These are phyloP conservation scores for Calonectria pseudoreteaudii DNA, from an alignment of 2,329 filamentous ascomycete species.

Conservation along the genomic window DNA sequence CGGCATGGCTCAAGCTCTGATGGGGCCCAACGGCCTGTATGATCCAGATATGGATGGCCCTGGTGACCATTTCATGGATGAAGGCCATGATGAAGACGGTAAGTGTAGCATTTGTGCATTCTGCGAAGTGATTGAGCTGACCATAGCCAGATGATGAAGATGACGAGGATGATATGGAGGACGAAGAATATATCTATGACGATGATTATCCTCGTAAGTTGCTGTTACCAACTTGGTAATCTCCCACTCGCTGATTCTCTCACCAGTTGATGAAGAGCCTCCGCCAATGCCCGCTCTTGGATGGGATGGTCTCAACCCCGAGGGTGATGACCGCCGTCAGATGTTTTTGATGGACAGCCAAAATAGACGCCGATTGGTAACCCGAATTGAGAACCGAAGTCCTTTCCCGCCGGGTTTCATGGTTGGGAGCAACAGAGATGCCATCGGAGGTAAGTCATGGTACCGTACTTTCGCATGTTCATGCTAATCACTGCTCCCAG, in stretches of 20 bases:
- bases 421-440: conserved; percentile 66
- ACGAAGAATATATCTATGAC: conserved; percentile 73
- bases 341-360: conserved; percentile 65
- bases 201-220: conserved; percentile 68
- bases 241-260: background rate
- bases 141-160: conserved; percentile 59
- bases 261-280: conserved; percentile 53
- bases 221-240: background rate
- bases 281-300: conserved; percentile 63
- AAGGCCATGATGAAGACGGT: conserved; percentile 72
- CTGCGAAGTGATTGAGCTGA: conserved; percentile 3
- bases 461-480: conserved; percentile 6
- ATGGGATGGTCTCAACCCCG: conserved; percentile 68
- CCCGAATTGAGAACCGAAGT: conserved; percentile 59
- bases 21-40: conserved; percentile 62
- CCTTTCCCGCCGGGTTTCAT: conserved; percentile 70
- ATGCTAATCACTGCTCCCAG: conserved; percentile 39
- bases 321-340: conserved; percentile 61
- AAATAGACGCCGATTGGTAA: conserved; percentile 48
- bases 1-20: conserved; percentile 67
- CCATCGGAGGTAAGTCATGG: conserved; percentile 59
- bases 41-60: conserved; percentile 65
- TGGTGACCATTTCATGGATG: conserved; percentile 65
- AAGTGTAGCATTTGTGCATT: background rate
- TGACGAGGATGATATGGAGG: conserved; percentile 79